These are phyloP conservation scores for Arthrobotrys entomopaga DNA, from an alignment of 2,329 filamentous ascomycete genomes.

Conservation along the genomic window DNA sequence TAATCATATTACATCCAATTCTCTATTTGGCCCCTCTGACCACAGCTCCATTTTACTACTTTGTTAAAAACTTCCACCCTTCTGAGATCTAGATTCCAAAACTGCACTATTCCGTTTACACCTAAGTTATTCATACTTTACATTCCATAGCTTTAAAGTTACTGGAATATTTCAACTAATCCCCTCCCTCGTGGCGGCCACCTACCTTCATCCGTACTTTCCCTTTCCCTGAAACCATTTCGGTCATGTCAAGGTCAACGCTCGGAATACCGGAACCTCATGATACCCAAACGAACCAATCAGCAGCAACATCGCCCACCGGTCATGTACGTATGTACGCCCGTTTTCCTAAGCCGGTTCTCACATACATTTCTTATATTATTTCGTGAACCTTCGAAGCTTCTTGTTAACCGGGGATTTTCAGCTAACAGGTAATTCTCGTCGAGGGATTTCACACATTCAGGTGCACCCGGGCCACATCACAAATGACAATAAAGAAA, in stretches of 20 bases:
- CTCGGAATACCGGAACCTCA: conserved; percentile 19
- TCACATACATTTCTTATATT: neutral
- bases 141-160: too few species aligned
- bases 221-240: conserved; percentile 5
- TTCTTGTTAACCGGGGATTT: conserved; percentile 9
- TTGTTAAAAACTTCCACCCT: too few species aligned
- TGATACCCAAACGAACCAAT: conserved; percentile 26
- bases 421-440: conserved; percentile 36
- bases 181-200: neutral
- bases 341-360: neutral
- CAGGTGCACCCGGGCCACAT: conserved; percentile 54
- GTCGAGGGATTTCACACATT: conserved; percentile 17
- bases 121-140: too few species aligned
- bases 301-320: conserved; percentile 41
- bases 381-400: neutral
- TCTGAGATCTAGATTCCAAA: neutral
- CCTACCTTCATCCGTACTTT: neutral
- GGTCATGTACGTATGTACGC: conserved; percentile 53
- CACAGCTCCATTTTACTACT: too few species aligned
- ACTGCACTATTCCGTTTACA: too few species aligned
- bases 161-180: too few species aligned
- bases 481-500: conserved; percentile 46
- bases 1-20: too few species aligned
- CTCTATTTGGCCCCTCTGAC: too few species aligned
- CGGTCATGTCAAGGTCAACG: conserved; percentile 42